These are phyloP conservation scores for Fusarium solani-melongenae DNA, from an alignment of 2,329 filamentous ascomycete genomes.

Conservation along the genomic window DNA sequence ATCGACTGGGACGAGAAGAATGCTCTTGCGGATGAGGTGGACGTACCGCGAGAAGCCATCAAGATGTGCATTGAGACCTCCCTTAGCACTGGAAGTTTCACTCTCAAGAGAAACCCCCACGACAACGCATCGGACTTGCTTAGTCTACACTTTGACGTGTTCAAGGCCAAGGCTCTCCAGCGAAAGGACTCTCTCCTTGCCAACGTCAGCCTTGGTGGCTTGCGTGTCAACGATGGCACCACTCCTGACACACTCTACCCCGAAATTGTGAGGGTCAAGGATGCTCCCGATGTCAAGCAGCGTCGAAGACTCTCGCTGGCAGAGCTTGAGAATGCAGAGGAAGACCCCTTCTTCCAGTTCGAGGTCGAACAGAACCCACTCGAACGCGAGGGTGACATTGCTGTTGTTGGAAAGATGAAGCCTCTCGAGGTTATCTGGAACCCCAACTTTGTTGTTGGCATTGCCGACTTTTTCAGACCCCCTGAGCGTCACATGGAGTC, in stretches of 20 bases:
- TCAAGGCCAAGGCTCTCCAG: constrained; percentile 89
- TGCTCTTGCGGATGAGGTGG: constrained; percentile 85
- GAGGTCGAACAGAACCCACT: constrained; percentile 95
- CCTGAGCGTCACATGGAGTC: constrained; percentile 99
- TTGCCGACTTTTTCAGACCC: constrained; percentile 95
- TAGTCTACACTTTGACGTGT: constrained; percentile 92
- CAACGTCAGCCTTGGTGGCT: constrained; percentile 89
- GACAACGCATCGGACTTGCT: constrained; percentile 80
- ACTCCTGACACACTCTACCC: constrained; percentile 91
- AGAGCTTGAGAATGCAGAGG: constrained; percentile 62
- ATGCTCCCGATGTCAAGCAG: constrained; percentile 69
- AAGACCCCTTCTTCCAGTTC: constrained; percentile 90
- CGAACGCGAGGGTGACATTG: constrained; percentile 90
- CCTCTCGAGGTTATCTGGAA: constrained; percentile 99
- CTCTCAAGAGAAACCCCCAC: constrained; percentile 77
- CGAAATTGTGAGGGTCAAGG: constrained; percentile 96
- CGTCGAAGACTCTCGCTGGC: constrained; percentile 63
- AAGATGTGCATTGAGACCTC: constrained; percentile 94
- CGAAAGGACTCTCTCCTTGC: constrained; percentile 90
- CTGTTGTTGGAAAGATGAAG: constrained; percentile 89
- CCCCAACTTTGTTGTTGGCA: constrained; percentile 88
- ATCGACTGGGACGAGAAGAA: constrained; percentile 99
- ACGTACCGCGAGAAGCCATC: constrained; percentile 88
- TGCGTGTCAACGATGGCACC: constrained; percentile 95
- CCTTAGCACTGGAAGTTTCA: constrained; percentile 96